Evolutionary conservation across 2,329 filamentous ascomycete genomes (phyloP).

Genomic region (Microdochium paspali): DNA sequence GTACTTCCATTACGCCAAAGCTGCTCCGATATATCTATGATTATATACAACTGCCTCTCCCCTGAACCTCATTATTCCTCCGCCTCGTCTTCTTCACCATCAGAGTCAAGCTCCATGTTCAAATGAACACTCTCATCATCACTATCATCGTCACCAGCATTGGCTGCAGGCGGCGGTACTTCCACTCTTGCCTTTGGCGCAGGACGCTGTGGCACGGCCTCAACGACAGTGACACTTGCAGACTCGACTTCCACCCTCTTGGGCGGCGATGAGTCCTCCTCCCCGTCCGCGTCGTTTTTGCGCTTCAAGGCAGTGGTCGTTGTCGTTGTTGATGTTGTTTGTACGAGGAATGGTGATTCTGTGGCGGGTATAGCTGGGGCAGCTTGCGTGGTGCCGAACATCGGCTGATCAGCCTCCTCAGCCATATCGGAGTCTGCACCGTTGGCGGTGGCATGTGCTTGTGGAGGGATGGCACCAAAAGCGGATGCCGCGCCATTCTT

Average conservation of each 20-base stretch:
- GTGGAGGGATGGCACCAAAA: neutral
- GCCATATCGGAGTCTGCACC: constrained; percentile 17
- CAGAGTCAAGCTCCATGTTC: constrained; percentile 45
- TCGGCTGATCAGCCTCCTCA: constrained; percentile 14
- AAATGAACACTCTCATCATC: constrained; percentile 47
- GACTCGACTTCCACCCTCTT: constrained; percentile 29
- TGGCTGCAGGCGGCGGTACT: constrained; percentile 12
- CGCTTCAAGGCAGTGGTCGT: constrained; percentile 24
- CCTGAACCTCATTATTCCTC: constrained; percentile 26
- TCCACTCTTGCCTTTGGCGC: neutral
- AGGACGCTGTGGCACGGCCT: neutral
- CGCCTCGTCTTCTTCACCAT: constrained; percentile 11
- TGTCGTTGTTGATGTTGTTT: neutral
- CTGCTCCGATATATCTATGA: too few species aligned
- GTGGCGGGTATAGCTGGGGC: constrained; percentile 3
- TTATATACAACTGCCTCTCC: too few species aligned
- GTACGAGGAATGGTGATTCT: constrained; percentile 9
- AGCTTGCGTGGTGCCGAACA: constrained; percentile 12
- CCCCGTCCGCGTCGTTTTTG: constrained; percentile 29
- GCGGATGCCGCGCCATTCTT: neutral
- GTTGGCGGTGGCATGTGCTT: too few species aligned
- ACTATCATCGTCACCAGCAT: constrained; percentile 33
- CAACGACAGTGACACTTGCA: neutral
- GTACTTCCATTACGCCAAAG: too few species aligned
- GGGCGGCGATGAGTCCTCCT: constrained; percentile 19